Evolutionary conservation across 2,329 filamentous ascomycete genomes (phyloP).

Genomic region (Akanthomyces muscarius): DNA sequence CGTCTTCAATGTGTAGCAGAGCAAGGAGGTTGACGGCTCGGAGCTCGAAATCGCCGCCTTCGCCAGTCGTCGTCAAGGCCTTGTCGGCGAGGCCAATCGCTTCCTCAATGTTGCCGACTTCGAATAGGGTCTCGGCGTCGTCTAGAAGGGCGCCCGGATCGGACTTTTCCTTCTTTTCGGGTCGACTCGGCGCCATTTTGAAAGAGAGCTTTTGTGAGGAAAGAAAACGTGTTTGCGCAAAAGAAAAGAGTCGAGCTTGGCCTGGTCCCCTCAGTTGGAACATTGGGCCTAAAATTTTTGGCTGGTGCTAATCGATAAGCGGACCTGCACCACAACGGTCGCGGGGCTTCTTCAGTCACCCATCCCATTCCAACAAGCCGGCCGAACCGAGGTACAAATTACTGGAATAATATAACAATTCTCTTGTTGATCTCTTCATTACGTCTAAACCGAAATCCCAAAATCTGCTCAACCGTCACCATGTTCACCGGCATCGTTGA

Average conservation of each 20-base stretch:
- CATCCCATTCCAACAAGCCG: slow-evolving; percentile 1
- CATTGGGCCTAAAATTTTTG: slow-evolving; percentile 16
- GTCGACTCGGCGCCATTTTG: slow-evolving; percentile 40
- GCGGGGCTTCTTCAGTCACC: neutral
- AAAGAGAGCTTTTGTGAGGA: neutral
- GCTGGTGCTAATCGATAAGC: slow-evolving; percentile 15
- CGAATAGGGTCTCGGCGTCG: slow-evolving; percentile 40
- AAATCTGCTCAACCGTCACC: slow-evolving; percentile 21
- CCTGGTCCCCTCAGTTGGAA: slow-evolving; percentile 8
- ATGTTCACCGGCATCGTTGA: slow-evolving; percentile 98
- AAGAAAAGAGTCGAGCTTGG: neutral
- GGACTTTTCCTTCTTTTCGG: slow-evolving; percentile 33
- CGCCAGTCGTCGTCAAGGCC: slow-evolving; percentile 42
- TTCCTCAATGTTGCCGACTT: slow-evolving; percentile 40
- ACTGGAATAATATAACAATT: neutral
- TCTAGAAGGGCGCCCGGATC: slow-evolving; percentile 31
- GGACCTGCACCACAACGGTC: slow-evolving; percentile 4
- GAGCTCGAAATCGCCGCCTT: slow-evolving; percentile 49
- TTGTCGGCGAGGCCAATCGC: slow-evolving; percentile 38
- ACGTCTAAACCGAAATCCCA: neutral
- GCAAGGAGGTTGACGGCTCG: slow-evolving; percentile 72
- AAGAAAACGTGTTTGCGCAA: neutral
- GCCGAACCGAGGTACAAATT: neutral
- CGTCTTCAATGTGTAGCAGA: slow-evolving; percentile 77
- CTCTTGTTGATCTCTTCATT: neutral